These are phyloP conservation scores for Phaffia australis DNA, from an alignment of 768 basidiomycete genomes.

Conservation along the genomic window DNA sequence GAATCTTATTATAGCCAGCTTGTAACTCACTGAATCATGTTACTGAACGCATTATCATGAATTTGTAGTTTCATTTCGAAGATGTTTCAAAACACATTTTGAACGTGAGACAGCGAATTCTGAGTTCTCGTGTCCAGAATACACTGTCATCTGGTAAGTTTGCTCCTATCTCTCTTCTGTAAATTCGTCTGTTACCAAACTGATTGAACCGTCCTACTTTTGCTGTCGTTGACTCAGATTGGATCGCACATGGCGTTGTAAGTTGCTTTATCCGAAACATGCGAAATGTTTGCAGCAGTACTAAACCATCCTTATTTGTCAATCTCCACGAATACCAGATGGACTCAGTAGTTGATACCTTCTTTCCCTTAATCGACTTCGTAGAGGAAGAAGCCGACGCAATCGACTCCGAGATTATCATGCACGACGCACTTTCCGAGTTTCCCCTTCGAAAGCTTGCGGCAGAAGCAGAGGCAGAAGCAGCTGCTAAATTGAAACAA, in stretches of 20 bases:
- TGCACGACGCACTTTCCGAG: slow-evolving; percentile 29
- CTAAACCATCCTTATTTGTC: not conserved
- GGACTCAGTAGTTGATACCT: slow-evolving; percentile 87
- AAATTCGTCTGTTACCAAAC: not conserved
- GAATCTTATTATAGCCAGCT: not conserved
- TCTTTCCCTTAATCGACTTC: slow-evolving; percentile 70
- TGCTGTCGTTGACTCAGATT: slow-evolving; percentile 47
- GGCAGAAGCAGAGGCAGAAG: not conserved
- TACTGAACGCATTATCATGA: no score
- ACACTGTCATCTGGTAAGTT: slow-evolving; percentile 61
- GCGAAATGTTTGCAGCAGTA: not conserved
- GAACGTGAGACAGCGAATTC: slow-evolving; percentile 60
- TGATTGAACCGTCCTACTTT: not conserved
- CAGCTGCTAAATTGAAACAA: slow-evolving; percentile 7
- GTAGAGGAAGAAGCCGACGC: slow-evolving; percentile 70
- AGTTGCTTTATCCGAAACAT: not conserved
- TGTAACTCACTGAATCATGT: not conserved
- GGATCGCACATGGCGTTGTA: slow-evolving; percentile 76
- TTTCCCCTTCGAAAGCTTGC: slow-evolving; percentile 2
- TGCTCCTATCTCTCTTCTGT: not conserved
- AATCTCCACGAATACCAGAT: slow-evolving; percentile 35
- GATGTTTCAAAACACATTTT: slow-evolving; percentile 79
- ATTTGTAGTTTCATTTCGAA: slow-evolving; percentile 70
- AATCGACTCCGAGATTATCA: slow-evolving; percentile 58
- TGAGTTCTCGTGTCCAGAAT: slow-evolving; percentile 51